These are phyloP conservation scores for Aspergillus haitiensis DNA, from an alignment of 495 filamentous ascomycete species.

Conservation along the genomic window DNA sequence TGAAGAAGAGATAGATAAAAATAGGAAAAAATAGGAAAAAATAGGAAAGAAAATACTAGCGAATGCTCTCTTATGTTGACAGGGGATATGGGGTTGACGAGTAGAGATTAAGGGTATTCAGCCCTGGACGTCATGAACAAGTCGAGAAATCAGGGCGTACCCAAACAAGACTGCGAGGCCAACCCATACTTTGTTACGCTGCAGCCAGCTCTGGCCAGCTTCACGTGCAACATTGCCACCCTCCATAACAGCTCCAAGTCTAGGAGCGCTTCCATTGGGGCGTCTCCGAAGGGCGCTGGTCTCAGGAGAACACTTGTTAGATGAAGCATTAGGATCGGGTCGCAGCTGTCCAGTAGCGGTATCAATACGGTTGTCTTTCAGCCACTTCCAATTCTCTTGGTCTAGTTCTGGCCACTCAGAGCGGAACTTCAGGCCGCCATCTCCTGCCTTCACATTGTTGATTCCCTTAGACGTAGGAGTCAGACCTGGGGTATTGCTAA, in stretches of 20 bases:
- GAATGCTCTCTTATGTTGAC: neutral
- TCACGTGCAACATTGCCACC: constrained; percentile 69
- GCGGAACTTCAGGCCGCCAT: constrained; percentile 87
- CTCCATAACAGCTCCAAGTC: constrained; percentile 78
- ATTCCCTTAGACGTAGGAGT: constrained; percentile 52
- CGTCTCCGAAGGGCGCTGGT: constrained; percentile 66
- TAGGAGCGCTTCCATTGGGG: constrained; percentile 64
- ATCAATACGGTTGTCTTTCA: constrained; percentile 80
- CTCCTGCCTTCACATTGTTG: constrained; percentile 75
- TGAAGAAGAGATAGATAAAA: constrained; percentile 6
- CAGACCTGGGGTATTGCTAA: constrained; percentile 48
- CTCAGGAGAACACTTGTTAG: constrained; percentile 56
- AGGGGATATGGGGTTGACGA: constrained; percentile 24
- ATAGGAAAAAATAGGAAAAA: constrained; percentile 9
- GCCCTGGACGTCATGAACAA: constrained; percentile 59
- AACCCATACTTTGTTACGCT: constrained; percentile 72
- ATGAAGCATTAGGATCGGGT: constrained; percentile 40
- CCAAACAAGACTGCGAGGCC: constrained; percentile 65
- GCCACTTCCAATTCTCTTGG: constrained; percentile 90
- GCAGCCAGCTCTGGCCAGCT: constrained; percentile 77
- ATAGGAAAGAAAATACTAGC: constrained; percentile 19
- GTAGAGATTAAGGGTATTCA: constrained; percentile 24
- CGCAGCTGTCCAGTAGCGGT: constrained; percentile 66
- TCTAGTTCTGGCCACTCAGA: constrained; percentile 90
- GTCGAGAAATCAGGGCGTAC: constrained; percentile 75